Evolutionary conservation across 768 basidiomycete genomes (phyloP).

Genomic region (Pleurotus ostreatus): DNA sequence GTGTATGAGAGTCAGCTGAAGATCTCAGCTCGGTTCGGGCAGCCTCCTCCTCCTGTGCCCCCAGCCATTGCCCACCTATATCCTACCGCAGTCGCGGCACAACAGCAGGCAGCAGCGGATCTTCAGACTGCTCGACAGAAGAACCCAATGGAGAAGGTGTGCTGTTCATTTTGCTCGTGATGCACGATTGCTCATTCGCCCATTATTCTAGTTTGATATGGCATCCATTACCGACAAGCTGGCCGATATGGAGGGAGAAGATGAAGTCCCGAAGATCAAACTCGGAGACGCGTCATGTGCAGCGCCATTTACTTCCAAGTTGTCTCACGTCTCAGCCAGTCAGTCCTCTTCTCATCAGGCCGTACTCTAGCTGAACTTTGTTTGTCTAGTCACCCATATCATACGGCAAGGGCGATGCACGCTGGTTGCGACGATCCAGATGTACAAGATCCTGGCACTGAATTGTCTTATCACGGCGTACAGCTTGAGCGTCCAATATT

Average conservation of each 20-base stretch:
- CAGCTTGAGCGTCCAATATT: constrained; percentile 93
- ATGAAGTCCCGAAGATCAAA: constrained; percentile 96
- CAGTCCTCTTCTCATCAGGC: constrained; percentile 30
- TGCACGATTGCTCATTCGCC: not conserved
- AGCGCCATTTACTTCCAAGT: constrained; percentile 96
- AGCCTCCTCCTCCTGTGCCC: constrained; percentile 92
- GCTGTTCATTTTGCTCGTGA: constrained; percentile 14
- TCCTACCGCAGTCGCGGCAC: constrained; percentile 89
- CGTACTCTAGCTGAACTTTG: not conserved
- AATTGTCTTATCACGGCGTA: constrained; percentile 99
- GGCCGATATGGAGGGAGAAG: constrained; percentile 91
- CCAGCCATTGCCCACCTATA: constrained; percentile 81
- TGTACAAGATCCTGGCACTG: constrained; percentile 98
- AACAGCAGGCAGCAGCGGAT: constrained; percentile 72
- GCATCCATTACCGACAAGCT: constrained; percentile 77
- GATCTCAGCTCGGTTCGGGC: constrained; percentile 85
- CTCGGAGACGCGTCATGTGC: constrained; percentile 99
- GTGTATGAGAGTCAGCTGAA: constrained; percentile 95
- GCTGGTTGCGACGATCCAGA: constrained; percentile 96
- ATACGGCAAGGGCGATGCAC: constrained; percentile 99
- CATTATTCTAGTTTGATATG: constrained; percentile 41
- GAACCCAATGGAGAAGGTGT: constrained; percentile 90
- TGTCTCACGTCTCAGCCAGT: constrained; percentile 97
- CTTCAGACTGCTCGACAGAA: constrained; percentile 61
- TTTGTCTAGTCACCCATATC: constrained; percentile 79